Evolutionary conservation across 1,284 basidiomycete species (phyloP), one percentile per base, ranked within the genome.

Genomic region (Pascua guehoae): DNA sequence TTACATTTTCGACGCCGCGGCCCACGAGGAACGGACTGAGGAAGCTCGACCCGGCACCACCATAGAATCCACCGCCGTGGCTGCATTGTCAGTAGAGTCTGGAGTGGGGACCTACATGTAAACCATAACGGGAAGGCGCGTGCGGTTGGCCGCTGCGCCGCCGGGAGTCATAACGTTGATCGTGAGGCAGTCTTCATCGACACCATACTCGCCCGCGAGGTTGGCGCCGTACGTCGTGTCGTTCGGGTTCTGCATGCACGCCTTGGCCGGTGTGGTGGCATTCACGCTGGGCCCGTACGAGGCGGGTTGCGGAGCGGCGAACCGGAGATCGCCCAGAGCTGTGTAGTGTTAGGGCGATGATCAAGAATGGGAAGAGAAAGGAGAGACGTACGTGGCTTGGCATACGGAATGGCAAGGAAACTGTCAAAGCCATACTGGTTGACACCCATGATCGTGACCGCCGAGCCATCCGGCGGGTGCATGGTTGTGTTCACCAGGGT

Each of bases 321-420:
- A 81, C 3, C 84, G 73, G 0, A 68, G 59, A 15, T 62, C 56
- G 7, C 63, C 67, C 15, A 81, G 72, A 2, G 87, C 86, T 17
- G 83, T 1, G 0, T 16, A 43, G 14, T 36, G 45, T 12, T 11
- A 15, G 24, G 4, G 14, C 12, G n/a, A n/a, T n/a, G n/a, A n/a
- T n/a, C n/a, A n/a, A n/a, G n/a, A n/a, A n/a, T n/a, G n/a, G n/a
- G n/a, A n/a, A n/a, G n/a, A n/a, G n/a, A n/a, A n/a, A n/a, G n/a
- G n/a, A n/a, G n/a, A n/a, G 2, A 49, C 53, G 44, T 42, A 54
- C 53, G 53, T 1, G 53, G 37, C 41, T 43, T 47, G 4, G 47
- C 53, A n/a, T 39, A 54, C 2, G 53, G 53, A 11, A 54, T 48
- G 24, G 47, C 53, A 14, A 54, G 53, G 41, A 47, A 53, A 9